These are phyloP conservation scores for Barbatosphaeria neglecta DNA, from an alignment of 495 filamentous ascomycete species.

Conservation along the genomic window DNA sequence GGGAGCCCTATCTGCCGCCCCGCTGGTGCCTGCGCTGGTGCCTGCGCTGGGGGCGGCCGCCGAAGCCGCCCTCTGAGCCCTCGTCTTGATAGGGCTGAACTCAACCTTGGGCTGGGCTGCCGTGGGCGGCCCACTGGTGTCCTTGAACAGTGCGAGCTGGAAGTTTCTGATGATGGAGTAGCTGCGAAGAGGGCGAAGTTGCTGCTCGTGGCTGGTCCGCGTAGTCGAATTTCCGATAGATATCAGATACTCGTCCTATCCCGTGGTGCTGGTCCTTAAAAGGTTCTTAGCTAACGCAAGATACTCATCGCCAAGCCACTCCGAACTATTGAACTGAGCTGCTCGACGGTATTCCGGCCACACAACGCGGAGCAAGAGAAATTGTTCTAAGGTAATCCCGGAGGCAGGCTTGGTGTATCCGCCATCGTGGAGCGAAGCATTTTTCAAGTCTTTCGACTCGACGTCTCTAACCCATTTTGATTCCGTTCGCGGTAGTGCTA, in stretches of 20 bases:
- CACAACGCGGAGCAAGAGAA: background rate
- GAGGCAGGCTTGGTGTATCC: background rate
- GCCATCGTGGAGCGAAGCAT: background rate
- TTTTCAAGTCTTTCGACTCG: background rate
- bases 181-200: background rate
- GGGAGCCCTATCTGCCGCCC: background rate
- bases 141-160: background rate
- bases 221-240: background rate
- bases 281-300: background rate
- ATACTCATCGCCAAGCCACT: background rate
- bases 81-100: background rate
- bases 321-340: background rate
- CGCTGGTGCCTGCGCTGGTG: background rate
- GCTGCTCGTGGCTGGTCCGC: background rate
- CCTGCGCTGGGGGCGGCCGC: no score
- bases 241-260: background rate
- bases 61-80: background rate
- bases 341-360: background rate
- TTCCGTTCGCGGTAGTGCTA: no score
- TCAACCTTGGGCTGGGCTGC: background rate
- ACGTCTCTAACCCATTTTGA: no score
- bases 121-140: background rate
- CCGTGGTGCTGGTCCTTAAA: background rate
- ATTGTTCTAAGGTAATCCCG: background rate
- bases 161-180: background rate